Evolutionary conservation across 2,329 filamentous ascomycete genomes (phyloP).

Genomic region (Escovopsis weberi): DNA sequence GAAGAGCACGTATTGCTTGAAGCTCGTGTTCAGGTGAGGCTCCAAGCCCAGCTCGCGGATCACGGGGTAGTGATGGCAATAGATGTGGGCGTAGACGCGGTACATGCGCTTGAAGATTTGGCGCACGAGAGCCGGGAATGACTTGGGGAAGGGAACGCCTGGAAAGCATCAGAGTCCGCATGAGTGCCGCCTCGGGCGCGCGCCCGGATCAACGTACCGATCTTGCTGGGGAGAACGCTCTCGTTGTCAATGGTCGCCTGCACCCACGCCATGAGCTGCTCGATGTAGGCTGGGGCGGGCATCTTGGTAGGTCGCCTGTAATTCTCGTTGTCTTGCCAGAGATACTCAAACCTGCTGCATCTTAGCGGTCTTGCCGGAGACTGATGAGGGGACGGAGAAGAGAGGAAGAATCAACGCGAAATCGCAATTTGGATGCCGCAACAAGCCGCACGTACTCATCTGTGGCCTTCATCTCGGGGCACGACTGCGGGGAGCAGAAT

Average conservation of each 20-base stretch:
- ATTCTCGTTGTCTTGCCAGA: constrained; percentile 92
- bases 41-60: constrained; percentile 89
- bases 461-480: constrained; percentile 99
- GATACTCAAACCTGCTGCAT: constrained; percentile 70
- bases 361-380: neutral
- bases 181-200: too few species aligned
- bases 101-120: constrained; percentile 99
- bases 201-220: constrained; percentile 37
- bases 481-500: constrained; percentile 94
- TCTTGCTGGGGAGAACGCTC: constrained; percentile 82
- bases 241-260: constrained; percentile 94
- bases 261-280: constrained; percentile 95
- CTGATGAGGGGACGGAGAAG: neutral
- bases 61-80: constrained; percentile 98
- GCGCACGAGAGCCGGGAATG: constrained; percentile 73
- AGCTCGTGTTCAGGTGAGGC: constrained; percentile 95
- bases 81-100: constrained; percentile 96
- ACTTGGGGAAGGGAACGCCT: constrained; percentile 89
- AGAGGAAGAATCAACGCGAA: neutral
- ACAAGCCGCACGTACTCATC: constrained; percentile 57
- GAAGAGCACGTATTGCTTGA: constrained; percentile 99
- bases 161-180: neutral
- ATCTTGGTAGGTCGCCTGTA: constrained; percentile 97
- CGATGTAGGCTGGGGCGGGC: constrained; percentile 92
- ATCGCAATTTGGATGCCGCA: too few species aligned